phyloP scores from a whole-genome alignment of 257 asterid species.

The Schizonepeta tenuifolia region DNA sequence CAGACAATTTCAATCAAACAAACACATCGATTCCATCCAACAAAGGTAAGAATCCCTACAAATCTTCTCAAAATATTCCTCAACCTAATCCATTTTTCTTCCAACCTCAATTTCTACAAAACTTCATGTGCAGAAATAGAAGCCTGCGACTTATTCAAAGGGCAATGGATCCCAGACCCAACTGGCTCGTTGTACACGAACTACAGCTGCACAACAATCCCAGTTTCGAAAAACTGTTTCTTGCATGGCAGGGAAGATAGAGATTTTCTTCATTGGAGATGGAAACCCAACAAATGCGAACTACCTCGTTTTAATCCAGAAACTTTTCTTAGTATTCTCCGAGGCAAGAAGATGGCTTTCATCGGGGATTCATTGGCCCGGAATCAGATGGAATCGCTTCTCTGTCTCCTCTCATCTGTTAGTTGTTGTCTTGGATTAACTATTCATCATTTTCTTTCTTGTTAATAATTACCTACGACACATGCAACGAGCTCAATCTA shows the following conservation, averaged over 20 bases:
- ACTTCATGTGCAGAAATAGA: conserved; percentile 21
- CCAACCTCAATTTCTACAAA: not conserved
- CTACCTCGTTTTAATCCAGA: conserved; percentile 55
- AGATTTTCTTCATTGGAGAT: conserved; percentile 68
- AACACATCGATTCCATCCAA: not conserved
- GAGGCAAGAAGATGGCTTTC: conserved; percentile 73
- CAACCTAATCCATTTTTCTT: not conserved
- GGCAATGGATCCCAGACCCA: conserved; percentile 55
- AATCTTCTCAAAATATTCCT: not conserved
- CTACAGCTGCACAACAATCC: conserved; percentile 59
- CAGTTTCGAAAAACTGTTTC: conserved; percentile 56
- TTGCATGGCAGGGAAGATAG: conserved; percentile 57
- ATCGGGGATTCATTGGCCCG: conserved; percentile 72
- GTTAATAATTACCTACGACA: too few relatives aligned
- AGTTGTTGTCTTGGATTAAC: not conserved
- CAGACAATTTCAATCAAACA: conserved; percentile 13
- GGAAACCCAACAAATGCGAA: conserved; percentile 70
- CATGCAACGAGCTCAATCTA: too few relatives aligned
- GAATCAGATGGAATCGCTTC: conserved; percentile 81
- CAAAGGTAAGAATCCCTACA: conserved; percentile 15
- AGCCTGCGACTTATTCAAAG: conserved; percentile 59
- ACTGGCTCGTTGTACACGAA: conserved; percentile 48
- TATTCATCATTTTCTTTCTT: too few relatives aligned
- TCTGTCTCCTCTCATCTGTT: conserved; percentile 41
- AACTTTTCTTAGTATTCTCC: conserved; percentile 41